Percentiles rank a stretch among this genome's conserved stretches.
phyloP scores from a whole-genome alignment of 2,329 filamentous ascomycete species.

The Cordyceps cateniannulata region DNA sequence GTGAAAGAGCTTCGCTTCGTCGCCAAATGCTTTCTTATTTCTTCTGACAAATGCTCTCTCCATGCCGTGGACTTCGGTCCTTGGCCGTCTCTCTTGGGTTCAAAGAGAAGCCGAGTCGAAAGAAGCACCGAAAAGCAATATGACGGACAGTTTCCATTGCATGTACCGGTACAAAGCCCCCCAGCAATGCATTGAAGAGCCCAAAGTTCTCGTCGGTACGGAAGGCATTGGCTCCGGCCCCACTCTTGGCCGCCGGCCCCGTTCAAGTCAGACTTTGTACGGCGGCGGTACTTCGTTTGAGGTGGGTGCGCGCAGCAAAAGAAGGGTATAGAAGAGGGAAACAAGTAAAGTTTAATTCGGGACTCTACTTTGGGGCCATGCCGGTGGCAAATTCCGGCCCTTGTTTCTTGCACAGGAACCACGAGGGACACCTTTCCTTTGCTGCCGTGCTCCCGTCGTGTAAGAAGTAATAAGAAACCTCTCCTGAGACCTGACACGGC shows the following conservation, averaged over 20 bases:
- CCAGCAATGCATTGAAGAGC: not conserved
- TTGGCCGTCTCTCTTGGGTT: not conserved
- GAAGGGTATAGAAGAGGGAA: not conserved
- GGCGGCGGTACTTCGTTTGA: not conserved
- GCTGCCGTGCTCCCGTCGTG: not conserved
- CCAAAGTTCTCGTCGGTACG: not conserved
- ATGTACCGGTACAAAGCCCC: not conserved
- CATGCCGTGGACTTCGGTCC: not conserved
- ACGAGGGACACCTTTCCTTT: no score
- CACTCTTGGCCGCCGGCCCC: slow-evolving; percentile 9
- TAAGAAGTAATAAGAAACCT: no score
- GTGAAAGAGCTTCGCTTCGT: not conserved
- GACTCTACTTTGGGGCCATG: not conserved
- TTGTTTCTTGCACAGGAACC: not conserved
- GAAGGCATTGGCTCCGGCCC: slow-evolving; percentile 2
- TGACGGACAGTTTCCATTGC: not conserved
- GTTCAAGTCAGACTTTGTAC: not conserved
- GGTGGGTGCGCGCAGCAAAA: not conserved
- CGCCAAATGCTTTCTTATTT: not conserved
- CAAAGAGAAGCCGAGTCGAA: not conserved
- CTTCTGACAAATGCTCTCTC: no score
- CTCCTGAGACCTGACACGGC: no score
- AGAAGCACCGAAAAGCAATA: not conserved
- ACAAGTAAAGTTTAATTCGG: not conserved
- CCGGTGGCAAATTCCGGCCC: not conserved